Percentiles rank a stretch among this genome's conserved stretches.
Evolutionary conservation across 768 basidiomycete species (phyloP).

Genomic region (Goffeauzyma gilvescens): DNA sequence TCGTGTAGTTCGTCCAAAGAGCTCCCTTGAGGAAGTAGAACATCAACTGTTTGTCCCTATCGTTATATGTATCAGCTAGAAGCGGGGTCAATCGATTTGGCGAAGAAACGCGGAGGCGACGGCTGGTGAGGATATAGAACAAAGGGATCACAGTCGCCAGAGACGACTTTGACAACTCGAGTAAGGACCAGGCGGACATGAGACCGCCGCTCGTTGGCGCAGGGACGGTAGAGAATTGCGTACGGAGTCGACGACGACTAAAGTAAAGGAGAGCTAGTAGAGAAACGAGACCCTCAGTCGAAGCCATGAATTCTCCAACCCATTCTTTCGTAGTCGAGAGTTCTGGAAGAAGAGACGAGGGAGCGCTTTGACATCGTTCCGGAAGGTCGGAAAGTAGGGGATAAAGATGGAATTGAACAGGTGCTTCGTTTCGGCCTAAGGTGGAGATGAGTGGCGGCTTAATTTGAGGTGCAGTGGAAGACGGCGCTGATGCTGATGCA

Average conservation of each 20-base stretch:
- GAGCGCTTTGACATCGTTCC: conserved; percentile 12
- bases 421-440: conserved; percentile 61
- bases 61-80: conserved; percentile 46
- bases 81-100: conserved; percentile 41
- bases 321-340: conserved; percentile 11
- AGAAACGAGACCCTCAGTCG: conserved; percentile 12
- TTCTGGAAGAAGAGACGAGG: conserved; percentile 16
- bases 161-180: conserved; percentile 27
- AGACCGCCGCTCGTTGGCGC: conserved; percentile 34
- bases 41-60: conserved; percentile 58
- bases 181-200: background rate
- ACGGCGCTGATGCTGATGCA: too few species aligned
- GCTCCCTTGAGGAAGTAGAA: conserved; percentile 74
- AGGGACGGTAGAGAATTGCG: background rate
- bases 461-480: conserved; percentile 41
- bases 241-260: too few species aligned
- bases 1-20: conserved; percentile 43
- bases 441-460: conserved; percentile 44
- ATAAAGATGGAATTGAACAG: conserved; percentile 44
- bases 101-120: background rate
- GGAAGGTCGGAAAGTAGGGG: conserved; percentile 15
- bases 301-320: conserved; percentile 15
- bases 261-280: conserved; percentile 8
- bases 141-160: conserved; percentile 19
- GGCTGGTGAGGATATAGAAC: conserved; percentile 2